phyloP scores from a whole-genome alignment of 2,329 filamentous ascomycete species.

The Neocatenulostroma microsporum region DNA sequence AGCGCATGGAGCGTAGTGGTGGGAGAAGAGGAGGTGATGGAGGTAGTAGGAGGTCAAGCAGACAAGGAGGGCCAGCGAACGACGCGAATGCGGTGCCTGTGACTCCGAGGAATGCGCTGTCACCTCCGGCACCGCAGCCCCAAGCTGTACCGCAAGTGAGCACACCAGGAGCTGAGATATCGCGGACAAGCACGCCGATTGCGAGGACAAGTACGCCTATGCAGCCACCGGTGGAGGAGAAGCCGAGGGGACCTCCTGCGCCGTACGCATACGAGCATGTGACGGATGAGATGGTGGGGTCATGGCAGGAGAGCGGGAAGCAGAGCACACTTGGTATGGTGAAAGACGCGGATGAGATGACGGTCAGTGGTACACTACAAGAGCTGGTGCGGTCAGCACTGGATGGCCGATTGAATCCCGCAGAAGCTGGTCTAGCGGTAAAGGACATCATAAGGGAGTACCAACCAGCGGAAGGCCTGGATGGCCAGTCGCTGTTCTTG shows the following conservation, averaged over 20 bases:
- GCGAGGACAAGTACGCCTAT: constrained; percentile 9
- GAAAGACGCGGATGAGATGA: constrained; percentile 57
- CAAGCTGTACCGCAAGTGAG: constrained; percentile 7
- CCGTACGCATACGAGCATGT: constrained; percentile 67
- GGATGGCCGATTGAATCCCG: constrained; percentile 57
- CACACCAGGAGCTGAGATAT: constrained; percentile 10
- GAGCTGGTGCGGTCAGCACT: constrained; percentile 73
- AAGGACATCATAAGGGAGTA: constrained; percentile 62
- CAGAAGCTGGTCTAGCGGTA: constrained; percentile 63
- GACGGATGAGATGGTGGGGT: constrained; percentile 58
- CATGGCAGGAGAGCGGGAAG: constrained; percentile 62
- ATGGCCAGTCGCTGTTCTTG: constrained; percentile 58
- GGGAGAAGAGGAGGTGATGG: constrained; percentile 12
- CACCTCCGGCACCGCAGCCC: constrained; percentile 8
- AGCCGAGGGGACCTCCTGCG: constrained; percentile 14
- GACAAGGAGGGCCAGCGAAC: constrained; percentile 9
- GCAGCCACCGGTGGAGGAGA: constrained; percentile 11
- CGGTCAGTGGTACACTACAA: constrained; percentile 68
- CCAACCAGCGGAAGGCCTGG: constrained; percentile 39
- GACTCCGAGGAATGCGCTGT: constrained; percentile 5
- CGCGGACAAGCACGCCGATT: constrained; percentile 10
- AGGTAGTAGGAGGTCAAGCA: constrained; percentile 11
- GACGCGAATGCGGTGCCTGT: constrained; percentile 9
- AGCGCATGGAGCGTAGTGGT: constrained; percentile 38
- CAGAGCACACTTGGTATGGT: constrained; percentile 60